Evolutionary conservation across 345 rosid species (phyloP).

Genomic region (Populus nigra): DNA sequence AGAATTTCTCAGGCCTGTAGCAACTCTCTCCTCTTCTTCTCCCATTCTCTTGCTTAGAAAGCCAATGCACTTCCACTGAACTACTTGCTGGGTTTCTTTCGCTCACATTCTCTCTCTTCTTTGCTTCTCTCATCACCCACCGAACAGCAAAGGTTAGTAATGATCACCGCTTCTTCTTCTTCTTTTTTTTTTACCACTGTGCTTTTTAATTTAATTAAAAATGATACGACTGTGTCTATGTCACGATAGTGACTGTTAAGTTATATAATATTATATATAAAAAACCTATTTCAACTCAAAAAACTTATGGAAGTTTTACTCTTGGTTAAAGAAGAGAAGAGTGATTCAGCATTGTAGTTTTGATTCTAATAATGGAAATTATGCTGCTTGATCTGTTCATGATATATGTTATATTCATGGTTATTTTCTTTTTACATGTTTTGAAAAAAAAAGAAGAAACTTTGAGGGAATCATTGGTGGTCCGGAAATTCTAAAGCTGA

Average conservation of each 20-base stretch:
- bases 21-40: background rate
- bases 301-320: background rate
- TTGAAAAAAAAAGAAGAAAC: background rate
- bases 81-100: no score
- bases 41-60: background rate
- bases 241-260: no score
- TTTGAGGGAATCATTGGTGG: background rate
- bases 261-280: background rate
- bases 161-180: no score
- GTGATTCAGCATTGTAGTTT: background rate
- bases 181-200: no score
- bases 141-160: no score
- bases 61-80: no score
- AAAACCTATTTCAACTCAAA: background rate
- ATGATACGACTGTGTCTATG: no score
- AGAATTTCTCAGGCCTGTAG: background rate
- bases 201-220: no score
- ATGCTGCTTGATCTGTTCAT: background rate
- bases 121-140: no score
- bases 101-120: no score
- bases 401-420: background rate
- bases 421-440: background rate
- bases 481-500: background rate
- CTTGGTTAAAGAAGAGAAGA: background rate
- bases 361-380: background rate